A percentile compares a stretch with the other conserved stretches of the same genome.
Evolutionary conservation across 345 rosid genomes (phyloP).

Genomic region (Populus euphratica): DNA sequence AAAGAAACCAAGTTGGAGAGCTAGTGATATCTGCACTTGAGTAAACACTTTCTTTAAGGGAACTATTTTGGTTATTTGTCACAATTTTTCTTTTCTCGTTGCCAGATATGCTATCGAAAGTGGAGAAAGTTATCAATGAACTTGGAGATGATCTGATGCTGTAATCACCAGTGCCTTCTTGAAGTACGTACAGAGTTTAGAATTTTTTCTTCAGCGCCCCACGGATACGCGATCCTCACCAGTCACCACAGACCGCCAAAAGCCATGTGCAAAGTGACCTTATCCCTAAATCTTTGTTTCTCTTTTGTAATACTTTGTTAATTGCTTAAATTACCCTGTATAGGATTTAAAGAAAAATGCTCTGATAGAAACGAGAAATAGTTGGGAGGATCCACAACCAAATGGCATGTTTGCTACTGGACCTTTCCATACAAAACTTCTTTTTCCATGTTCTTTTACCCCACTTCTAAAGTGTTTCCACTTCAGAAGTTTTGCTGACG

Average conservation of each 20-base stretch:
- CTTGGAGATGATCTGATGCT: constrained; percentile 39
- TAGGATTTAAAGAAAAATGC: too few relatives aligned
- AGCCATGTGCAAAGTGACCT: neutral
- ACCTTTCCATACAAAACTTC: too few relatives aligned
- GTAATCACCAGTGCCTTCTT: neutral
- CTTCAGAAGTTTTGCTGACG: too few relatives aligned
- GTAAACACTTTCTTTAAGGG: neutral
- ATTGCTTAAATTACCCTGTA: neutral
- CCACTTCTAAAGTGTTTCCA: too few relatives aligned
- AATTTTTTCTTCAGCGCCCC: neutral
- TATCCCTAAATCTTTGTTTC: neutral
- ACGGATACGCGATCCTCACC: too few relatives aligned
- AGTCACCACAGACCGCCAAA: neutral
- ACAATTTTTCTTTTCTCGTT: constrained; percentile 8
- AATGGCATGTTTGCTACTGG: too few relatives aligned
- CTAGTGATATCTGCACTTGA: neutral
- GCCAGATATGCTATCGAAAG: constrained; percentile 71
- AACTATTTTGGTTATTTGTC: neutral
- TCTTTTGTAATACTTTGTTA: neutral
- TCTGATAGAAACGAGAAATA: too few relatives aligned
- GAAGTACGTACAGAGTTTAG: neutral
- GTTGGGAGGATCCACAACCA: too few relatives aligned
- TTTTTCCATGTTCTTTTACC: too few relatives aligned
- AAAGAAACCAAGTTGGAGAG: too few relatives aligned
- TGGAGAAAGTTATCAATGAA: constrained; percentile 61